Percentiles rank a stretch among this genome's conserved stretches.
Evolutionary conservation across 257 asterid genomes (phyloP).

Genomic region (Paraleonurus japonicus): DNA sequence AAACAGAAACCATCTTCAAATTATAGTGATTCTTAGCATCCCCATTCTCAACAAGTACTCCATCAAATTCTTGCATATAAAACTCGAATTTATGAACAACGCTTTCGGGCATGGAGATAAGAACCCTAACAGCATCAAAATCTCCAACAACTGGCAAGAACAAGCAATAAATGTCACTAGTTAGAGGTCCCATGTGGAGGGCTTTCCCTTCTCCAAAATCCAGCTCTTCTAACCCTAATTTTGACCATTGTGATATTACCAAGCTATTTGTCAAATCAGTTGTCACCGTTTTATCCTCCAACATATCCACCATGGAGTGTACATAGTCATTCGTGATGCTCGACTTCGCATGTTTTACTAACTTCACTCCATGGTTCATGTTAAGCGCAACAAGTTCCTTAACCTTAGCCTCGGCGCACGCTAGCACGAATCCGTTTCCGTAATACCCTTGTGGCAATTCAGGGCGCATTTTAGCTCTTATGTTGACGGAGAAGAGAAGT

Average conservation of each 20-base stretch:
- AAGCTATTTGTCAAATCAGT: conserved; percentile 55
- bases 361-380: conserved; percentile 46
- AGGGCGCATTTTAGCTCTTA: conserved; percentile 34
- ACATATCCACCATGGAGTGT: conserved; percentile 49
- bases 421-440: conserved; percentile 79
- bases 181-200: conserved; percentile 67
- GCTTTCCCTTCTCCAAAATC: conserved; percentile 82
- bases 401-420: conserved; percentile 60
- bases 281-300: conserved; percentile 41
- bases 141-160: conserved; percentile 62
- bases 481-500: conserved; percentile 55
- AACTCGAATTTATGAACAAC: conserved; percentile 49
- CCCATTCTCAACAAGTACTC: conserved; percentile 25
- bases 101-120: conserved; percentile 66
- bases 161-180: conserved; percentile 68
- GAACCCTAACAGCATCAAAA: conserved; percentile 45
- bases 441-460: conserved; percentile 61
- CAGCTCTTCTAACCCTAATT: conserved; percentile 68
- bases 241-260: conserved; percentile 86
- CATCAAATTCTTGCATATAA: conserved; percentile 52
- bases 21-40: conserved; percentile 38
- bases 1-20: conserved; percentile 40
- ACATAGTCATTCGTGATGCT: conserved; percentile 36
- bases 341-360: conserved; percentile 64
- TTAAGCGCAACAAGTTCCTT: conserved; percentile 39